Evolutionary conservation across 495 filamentous ascomycete species (phyloP), one percentile per base, ranked within the genome.

Genomic region (Neurospora hispaniola): DNA sequence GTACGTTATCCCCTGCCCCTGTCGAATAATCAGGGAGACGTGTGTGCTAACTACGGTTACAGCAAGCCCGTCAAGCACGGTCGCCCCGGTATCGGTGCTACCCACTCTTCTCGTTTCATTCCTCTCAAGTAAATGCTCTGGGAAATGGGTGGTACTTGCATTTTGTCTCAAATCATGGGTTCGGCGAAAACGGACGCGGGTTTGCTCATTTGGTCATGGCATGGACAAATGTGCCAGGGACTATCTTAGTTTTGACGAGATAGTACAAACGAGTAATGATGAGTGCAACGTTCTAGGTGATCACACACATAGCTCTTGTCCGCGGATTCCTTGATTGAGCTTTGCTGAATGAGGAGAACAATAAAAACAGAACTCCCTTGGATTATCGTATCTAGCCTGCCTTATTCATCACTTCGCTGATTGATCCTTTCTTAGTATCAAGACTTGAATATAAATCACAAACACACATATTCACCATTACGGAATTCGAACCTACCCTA

Each of bases 21-120:
- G 9, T 12, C 27, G 12, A 73, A 31, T 9, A 14, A 41, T 5
- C 41, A 4, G 70, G 9, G 11, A 73, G 31, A 74, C 69, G 71
- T 79, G 44, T 78, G 10, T 46, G 20, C 82, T 82, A 75, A 82
- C 78, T 81, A 85, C 84, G 73, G 74, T 73, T 73, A 82, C 80
- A 97, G 94, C 91, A 96, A 96, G 87, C 96, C 96, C 78, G 96
- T 99, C 89, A 99, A 98, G 93, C 96, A 99, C 91, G 96, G 96
- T 90, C 88, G 96, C 86, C 96, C 96, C 80, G 96, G 96, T 97
- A 99, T 99, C 85, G 96, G 96, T 94, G 96, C 96, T 80, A 99
- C 96, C 77, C 96, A 99, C 91, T 98, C 94, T 89, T 98, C 96
- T 84, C 93, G 96, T 90, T 98, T 98, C 90, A 98, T 98, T 90